Evolutionary conservation across 495 filamentous ascomycete species (phyloP).

Genomic region (Talaromyces liani): DNA sequence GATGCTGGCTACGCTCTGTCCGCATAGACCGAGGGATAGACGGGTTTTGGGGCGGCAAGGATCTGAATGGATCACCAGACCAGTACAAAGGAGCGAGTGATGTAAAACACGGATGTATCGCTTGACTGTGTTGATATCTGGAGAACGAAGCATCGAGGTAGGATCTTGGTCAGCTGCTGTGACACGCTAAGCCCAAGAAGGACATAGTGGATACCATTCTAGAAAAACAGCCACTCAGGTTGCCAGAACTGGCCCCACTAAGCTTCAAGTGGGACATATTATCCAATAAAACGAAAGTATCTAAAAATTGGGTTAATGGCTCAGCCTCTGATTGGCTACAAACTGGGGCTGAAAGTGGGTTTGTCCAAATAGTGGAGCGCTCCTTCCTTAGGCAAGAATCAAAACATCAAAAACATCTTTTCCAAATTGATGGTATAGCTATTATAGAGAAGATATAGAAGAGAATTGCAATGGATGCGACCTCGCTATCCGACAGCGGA

Average conservation of each 20-base stretch:
- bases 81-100: too few species aligned
- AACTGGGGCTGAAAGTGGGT: not conserved
- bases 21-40: not conserved
- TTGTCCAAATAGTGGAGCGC: not conserved
- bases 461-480: not conserved
- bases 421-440: not conserved
- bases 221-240: too few species aligned
- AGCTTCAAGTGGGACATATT: not conserved
- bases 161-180: too few species aligned
- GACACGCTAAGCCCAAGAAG: too few species aligned
- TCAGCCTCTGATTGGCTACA: not conserved
- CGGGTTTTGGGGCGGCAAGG: too few species aligned
- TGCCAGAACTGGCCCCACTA: too few species aligned
- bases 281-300: not conserved
- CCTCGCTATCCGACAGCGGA: not conserved
- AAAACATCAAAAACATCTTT: not conserved
- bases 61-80: too few species aligned
- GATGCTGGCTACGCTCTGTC: not conserved
- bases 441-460: not conserved
- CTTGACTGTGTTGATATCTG: too few species aligned
- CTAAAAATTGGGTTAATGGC: too few species aligned
- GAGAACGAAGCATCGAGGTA: too few species aligned
- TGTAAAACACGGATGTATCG: too few species aligned
- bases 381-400: not conserved
- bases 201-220: too few species aligned